These are phyloP conservation scores for Geopyxis carbonaria DNA, from an alignment of 495 filamentous ascomycete species.

Conservation along the genomic window DNA sequence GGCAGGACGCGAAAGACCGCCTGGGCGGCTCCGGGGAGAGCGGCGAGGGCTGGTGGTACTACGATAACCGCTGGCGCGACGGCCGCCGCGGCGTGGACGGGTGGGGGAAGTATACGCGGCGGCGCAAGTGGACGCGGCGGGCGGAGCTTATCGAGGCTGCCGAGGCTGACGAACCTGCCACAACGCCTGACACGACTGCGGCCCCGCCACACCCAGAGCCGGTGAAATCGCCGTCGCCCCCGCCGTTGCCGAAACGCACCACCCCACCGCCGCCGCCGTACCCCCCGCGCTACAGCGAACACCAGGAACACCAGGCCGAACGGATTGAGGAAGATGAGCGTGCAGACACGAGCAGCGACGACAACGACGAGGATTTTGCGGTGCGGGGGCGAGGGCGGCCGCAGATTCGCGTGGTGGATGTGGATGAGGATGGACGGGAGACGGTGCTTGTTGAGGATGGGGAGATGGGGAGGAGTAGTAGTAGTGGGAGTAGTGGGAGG, in stretches of 20 bases:
- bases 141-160: conserved; percentile 73
- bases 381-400: too few relatives aligned
- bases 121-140: conserved; percentile 90
- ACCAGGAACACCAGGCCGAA: too few relatives aligned
- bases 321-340: too few relatives aligned
- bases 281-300: not conserved
- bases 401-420: not conserved
- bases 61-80: conserved; percentile 97
- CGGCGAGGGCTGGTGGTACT: conserved; percentile 83
- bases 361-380: not conserved
- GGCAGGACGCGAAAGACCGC: conserved; percentile 31
- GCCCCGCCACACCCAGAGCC: conserved; percentile 3
- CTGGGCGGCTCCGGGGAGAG: conserved; percentile 31
- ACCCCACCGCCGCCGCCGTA: not conserved
- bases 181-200: conserved; percentile 11
- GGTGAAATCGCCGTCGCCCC: not conserved
- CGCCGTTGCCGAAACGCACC: not conserved
- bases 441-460: not conserved
- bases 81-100: conserved; percentile 75
- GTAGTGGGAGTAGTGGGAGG: not conserved
- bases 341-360: not conserved
- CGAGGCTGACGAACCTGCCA: conserved; percentile 21
- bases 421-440: not conserved
- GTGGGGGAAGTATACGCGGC: conserved; percentile 87
- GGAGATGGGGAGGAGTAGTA: not conserved